Conservation (phyloP, 2,329 filamentous ascomycete species). For the Westerdykella aurantiaca region DNA sequence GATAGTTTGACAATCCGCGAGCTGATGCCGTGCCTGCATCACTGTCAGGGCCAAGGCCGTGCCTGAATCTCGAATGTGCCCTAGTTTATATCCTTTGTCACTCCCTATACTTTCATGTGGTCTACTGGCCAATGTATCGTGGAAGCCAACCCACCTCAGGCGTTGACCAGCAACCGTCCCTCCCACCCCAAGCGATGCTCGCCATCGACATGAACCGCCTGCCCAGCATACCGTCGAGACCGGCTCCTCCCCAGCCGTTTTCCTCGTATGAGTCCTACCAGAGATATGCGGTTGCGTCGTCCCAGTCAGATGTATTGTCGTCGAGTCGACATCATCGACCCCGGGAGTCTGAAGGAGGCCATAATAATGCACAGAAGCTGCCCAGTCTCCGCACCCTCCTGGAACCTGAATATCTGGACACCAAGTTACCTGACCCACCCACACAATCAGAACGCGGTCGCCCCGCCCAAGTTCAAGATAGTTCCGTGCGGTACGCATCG, state of each 20-base stretch:
- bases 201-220: slow-evolving; percentile 79
- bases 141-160: slow-evolving; percentile 26
- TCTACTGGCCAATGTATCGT: slow-evolving; percentile 27
- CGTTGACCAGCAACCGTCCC: slow-evolving; percentile 20
- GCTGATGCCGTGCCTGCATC: slow-evolving; percentile 31
- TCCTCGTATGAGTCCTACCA: slow-evolving; percentile 26
- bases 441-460: slow-evolving; percentile 17
- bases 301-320: slow-evolving; percentile 21
- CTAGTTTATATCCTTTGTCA: slow-evolving; percentile 25
- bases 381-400: slow-evolving; percentile 36
- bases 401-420: slow-evolving; percentile 32
- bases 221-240: slow-evolving; percentile 78
- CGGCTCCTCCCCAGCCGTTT: slow-evolving; percentile 22
- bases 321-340: slow-evolving; percentile 22
- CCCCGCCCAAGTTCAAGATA: slow-evolving; percentile 9
- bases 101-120: slow-evolving; percentile 29
- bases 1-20: slow-evolving; percentile 20
- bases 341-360: slow-evolving; percentile 20
- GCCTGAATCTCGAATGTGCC: slow-evolving; percentile 23
- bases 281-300: slow-evolving; percentile 19
- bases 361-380: slow-evolving; percentile 30
- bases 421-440: slow-evolving; percentile 22
- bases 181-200: slow-evolving; percentile 27
- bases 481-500: slow-evolving; percentile 24
- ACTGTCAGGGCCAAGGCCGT: slow-evolving; percentile 19